These are phyloP conservation scores for Penicillium daleae DNA, from an alignment of 495 filamentous ascomycete species.

Conservation along the genomic window DNA sequence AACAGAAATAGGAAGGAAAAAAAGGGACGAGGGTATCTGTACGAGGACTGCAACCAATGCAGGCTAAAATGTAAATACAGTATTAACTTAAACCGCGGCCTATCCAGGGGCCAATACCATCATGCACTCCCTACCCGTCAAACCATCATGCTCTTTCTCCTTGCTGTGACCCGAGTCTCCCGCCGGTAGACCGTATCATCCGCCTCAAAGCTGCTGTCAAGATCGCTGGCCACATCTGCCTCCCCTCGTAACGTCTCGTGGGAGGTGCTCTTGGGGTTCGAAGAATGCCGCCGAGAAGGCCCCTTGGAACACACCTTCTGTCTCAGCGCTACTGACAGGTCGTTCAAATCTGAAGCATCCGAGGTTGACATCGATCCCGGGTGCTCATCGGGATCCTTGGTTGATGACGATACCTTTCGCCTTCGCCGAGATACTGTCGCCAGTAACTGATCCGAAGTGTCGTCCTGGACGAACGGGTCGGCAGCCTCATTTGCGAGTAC, in stretches of 20 bases:
- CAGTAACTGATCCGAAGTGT: conserved; percentile 16
- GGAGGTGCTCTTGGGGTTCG: conserved; percentile 34
- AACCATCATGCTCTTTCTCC: conserved; percentile 59
- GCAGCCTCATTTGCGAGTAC: conserved; percentile 11
- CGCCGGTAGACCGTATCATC: conserved; percentile 23
- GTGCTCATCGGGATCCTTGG: conserved; percentile 13
- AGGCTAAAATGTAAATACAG: conserved; percentile 14
- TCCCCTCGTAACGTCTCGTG: conserved; percentile 11
- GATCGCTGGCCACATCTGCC: conserved; percentile 14
- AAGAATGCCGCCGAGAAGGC: conserved; percentile 45
- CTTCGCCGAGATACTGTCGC: conserved; percentile 35
- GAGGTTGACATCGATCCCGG: background rate
- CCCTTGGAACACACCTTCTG: conserved; percentile 20
- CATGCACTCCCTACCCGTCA: conserved; percentile 18
- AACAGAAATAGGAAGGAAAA: background rate
- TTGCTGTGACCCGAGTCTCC: conserved; percentile 41
- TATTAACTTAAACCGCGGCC: conserved; percentile 5
- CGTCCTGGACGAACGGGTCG: conserved; percentile 9
- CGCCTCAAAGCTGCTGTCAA: conserved; percentile 15
- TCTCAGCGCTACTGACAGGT: conserved; percentile 8
- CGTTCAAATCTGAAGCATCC: background rate
- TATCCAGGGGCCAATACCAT: background rate
- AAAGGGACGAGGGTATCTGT: conserved; percentile 30
- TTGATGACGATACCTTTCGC: conserved; percentile 34
- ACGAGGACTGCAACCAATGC: conserved; percentile 20